Percentiles rank a stretch among this genome's conserved stretches.
These are phyloP conservation scores for Penicillium argentinense DNA, from an alignment of 495 filamentous ascomycete genomes.

Conservation along the genomic window DNA sequence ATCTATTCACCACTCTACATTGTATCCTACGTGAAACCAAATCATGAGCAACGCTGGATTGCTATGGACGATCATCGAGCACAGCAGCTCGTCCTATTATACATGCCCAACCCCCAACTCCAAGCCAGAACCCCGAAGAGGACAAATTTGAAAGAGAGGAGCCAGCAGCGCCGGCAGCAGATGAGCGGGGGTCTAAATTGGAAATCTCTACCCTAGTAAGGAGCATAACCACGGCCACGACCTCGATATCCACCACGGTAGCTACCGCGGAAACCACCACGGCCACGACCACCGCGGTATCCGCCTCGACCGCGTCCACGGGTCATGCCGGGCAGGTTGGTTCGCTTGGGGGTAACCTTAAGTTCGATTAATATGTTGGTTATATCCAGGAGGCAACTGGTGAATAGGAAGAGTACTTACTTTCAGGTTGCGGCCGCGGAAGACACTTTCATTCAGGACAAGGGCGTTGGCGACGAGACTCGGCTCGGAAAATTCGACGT, in stretches of 20 bases:
- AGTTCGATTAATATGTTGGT: too few species aligned
- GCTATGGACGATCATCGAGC: neutral
- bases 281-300: slow-evolving; percentile 63
- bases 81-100: neutral
- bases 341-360: slow-evolving; percentile 97
- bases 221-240: slow-evolving; percentile 75
- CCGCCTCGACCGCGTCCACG: slow-evolving; percentile 74
- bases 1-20: neutral
- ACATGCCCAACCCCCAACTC: slow-evolving; percentile 27
- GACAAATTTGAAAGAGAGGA: too few species aligned
- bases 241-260: slow-evolving; percentile 81
- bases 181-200: too few species aligned
- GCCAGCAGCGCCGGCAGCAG: too few species aligned
- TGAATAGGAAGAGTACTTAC: slow-evolving; percentile 40
- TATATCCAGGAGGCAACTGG: too few species aligned
- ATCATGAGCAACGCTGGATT: neutral
- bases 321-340: slow-evolving; percentile 93
- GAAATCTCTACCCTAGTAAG: too few species aligned
- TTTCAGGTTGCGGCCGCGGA: slow-evolving; percentile 93
- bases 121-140: slow-evolving; percentile 21
- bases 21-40: too few species aligned
- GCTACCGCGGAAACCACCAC: slow-evolving; percentile 68
- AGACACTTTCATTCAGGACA: slow-evolving; percentile 94
- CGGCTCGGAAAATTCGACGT: slow-evolving; percentile 97
- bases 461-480: slow-evolving; percentile 90